Evolutionary conservation across 2,329 filamentous ascomycete genomes (phyloP), one percentile per base, ranked within the genome.

Genomic region (Pseudogymnoascus sp.): DNA sequence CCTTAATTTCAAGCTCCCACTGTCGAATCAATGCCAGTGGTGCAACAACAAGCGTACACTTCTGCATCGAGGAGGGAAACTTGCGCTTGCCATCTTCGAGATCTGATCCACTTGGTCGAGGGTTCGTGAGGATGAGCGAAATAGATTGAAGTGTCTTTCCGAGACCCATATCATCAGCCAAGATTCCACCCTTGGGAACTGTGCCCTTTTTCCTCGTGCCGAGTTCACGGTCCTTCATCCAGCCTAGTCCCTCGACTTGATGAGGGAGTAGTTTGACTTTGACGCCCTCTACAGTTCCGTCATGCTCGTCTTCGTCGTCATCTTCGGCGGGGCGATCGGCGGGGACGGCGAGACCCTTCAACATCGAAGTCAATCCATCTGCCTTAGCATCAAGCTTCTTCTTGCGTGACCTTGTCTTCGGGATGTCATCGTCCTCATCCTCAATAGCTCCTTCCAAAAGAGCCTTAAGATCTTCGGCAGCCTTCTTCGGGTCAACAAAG

Each of bases 61-160:
- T 93, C 68, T 88, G 86, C 23, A 93, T 79, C 6, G 82, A 81
- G 5, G 85, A 81, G 16, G 86, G 85, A n/a, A 89, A 80, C 73
- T 88, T 90, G 72, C 87, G 88, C 77, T 88, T 84, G 0, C 79
- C 79, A 38, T 83, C 79, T 14, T 83, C 81, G 45, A 83, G 81
- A 63, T 80, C 76, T 3, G 82, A 79, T 14, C 88, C 74, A 2
- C 82, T 80, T 25, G 89, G 87, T 69, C 89, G 91, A 16, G 86
- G 84, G 70, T 97, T 96, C 62, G 83, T 89, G 38, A 99, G 81
- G 43, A 99, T 89, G 33, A 97, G 81, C 1, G 93, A 88, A 63
- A 99, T 90, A 1, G 93, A 91, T 76, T 99, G 95, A 12, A 99
- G 83, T 0, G 95, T 99, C 80, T 99, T 99, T 63, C 95, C 95